These are phyloP conservation scores for Colletotrichum cordylinicola DNA, from an alignment of 2,329 filamentous ascomycete species.

Conservation along the genomic window DNA sequence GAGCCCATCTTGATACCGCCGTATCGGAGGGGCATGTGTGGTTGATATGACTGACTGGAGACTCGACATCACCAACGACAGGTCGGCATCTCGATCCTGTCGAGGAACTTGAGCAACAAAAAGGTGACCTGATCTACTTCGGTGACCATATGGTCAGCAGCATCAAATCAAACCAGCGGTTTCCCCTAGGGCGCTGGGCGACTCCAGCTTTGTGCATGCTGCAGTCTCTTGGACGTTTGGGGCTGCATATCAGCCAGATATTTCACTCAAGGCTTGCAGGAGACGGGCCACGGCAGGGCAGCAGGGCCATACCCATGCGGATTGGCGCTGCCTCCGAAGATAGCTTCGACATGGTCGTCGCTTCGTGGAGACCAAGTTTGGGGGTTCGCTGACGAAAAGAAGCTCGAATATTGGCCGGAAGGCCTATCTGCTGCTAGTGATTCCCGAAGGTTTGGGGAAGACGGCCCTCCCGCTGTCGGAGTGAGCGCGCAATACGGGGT, in stretches of 20 bases:
- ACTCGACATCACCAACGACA: neutral
- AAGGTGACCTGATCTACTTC: neutral
- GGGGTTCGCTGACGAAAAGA: conserved; percentile 17
- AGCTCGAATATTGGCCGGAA: conserved; percentile 14
- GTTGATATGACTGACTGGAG: conserved; percentile 17
- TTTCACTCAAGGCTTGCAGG: conserved; percentile 8
- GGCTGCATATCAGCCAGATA: conserved; percentile 20
- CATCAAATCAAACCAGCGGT: neutral
- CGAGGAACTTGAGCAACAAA: neutral
- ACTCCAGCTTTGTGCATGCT: conserved; percentile 9
- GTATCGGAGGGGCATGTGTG: conserved; percentile 15
- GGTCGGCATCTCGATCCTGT: neutral
- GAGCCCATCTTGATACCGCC: conserved; percentile 8
- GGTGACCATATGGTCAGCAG: neutral
- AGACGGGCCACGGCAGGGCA: conserved; percentile 7
- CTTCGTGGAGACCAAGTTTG: conserved; percentile 9
- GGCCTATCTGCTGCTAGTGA: conserved; percentile 9
- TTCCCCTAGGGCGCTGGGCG: neutral
- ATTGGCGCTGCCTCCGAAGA: conserved; percentile 1
- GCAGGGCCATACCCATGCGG: conserved; percentile 11
- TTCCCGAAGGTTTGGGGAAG: conserved; percentile 17
- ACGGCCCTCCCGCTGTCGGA: conserved; percentile 13
- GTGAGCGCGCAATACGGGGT: conserved; percentile 4
- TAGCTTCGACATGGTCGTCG: conserved; percentile 4
- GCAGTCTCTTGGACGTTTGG: conserved; percentile 17